phyloP scores from a whole-genome alignment of 139 green algal genomes.

The Medakamo hakoo region DNA sequence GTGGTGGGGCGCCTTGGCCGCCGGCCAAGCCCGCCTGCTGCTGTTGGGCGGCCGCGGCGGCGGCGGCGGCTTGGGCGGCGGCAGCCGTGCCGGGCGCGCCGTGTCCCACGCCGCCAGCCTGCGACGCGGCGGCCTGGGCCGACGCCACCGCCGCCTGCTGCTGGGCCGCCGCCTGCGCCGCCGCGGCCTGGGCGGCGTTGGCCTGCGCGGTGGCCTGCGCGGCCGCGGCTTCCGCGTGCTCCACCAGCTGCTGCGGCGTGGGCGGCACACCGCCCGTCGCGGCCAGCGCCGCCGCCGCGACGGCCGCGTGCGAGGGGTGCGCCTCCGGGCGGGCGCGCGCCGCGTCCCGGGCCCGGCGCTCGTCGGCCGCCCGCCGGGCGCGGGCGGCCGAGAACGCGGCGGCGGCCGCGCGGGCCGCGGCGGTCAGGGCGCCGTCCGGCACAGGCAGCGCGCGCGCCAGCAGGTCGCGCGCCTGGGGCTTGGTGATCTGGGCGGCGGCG shows the following conservation, averaged over 20 bases:
- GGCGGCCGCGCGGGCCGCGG: conserved; percentile 14
- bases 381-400: conserved; percentile 16
- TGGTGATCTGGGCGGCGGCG: conserved; percentile 7
- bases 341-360: conserved; percentile 10
- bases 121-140: neutral
- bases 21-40: conserved; percentile 1
- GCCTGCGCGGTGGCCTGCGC: conserved; percentile 1
- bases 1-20: neutral
- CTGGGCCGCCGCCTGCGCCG: neutral
- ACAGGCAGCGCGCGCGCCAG: conserved; percentile 21
- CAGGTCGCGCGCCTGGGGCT: conserved; percentile 18
- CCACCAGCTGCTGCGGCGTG: conserved; percentile 5
- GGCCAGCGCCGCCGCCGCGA: conserved; percentile 8
- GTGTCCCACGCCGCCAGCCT: neutral
- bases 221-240: neutral
- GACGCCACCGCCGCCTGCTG: neutral
- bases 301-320: conserved; percentile 16
- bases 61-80: neutral
- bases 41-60: neutral
- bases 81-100: neutral
- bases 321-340: conserved; percentile 8
- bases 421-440: conserved; percentile 15
- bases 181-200: neutral
- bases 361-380: conserved; percentile 9
- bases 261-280: conserved; percentile 10